Base-by-base conservation (phyloP, 371 early-diverging fungal species). In the Mortierella polycephala region DNA sequence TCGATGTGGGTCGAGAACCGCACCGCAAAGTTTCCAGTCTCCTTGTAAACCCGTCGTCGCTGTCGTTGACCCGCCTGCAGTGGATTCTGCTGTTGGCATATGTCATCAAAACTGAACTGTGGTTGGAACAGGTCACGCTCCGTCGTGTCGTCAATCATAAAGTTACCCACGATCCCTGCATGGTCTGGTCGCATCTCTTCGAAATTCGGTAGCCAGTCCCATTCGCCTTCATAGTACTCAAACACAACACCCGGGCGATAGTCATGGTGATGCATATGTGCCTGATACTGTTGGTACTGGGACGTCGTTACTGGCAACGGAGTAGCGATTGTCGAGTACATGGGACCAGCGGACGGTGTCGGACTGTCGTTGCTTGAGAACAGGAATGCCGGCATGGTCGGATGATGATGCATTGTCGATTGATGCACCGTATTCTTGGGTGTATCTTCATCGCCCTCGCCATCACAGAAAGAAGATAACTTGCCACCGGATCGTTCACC, bases 1-100 rank as follows among this genome's bases (percentile, higher is more conserved):
- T 83, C 69, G 41, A 84, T 68, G n/a, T 71, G 55, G 5, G 76
- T 81, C 21, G 79, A 81, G 64, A 81, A 85, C 45, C 85, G 70
- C 20, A 85, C 81, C 7, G 85, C 85, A 83, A 82, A 85, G 61
- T 85, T 82, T 5, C 85, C 85, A 5, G 67, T 41, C 39, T 76
- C 76, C 46, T 67, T 71, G 54, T 45, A 61, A 13, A 51, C 51
- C 9, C n/a, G 51, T 18, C 51, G 51, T 30, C 20, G 51, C 51
- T 51, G 51, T 51, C 9, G 51, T 51, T 18, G 16, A 21, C 16
- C 16, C 46, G 11, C 46, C 13, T 63, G 66, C 45, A 63, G 56
- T 14, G 52, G n/a, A 21, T 14, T 47, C 54, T 67, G 59, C 9
- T 58, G 59, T 30, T 67, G 67, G 18, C 6, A 54, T 54, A 30